Conservation (phyloP, 2,329 filamentous ascomycete genomes). For the Karstenula rhodostoma region DNA sequence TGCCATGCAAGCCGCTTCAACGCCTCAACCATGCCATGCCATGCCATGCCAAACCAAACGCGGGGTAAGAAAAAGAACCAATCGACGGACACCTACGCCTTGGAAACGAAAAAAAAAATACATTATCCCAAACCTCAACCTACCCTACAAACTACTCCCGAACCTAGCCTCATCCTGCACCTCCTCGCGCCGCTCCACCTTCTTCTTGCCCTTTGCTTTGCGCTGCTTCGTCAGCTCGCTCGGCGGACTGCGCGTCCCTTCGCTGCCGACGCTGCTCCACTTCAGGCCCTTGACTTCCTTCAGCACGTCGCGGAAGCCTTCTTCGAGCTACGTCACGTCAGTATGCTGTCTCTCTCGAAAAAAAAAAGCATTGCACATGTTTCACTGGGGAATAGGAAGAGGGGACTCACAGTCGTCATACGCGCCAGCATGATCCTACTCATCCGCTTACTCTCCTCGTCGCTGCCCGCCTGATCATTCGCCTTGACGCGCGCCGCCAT, state of each 20-base stretch:
- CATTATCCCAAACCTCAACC: too few species aligned
- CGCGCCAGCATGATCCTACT: constrained; percentile 82
- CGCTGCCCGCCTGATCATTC: constrained; percentile 32
- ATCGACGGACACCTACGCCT: too few species aligned
- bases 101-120: too few species aligned
- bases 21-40: too few species aligned
- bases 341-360: background rate
- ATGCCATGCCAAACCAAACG: too few species aligned
- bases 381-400: background rate
- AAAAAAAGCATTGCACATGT: too few species aligned
- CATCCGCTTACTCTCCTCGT: constrained; percentile 53
- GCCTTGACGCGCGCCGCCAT: constrained; percentile 42
- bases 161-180: constrained; percentile 28
- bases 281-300: constrained; percentile 76
- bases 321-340: constrained; percentile 68
- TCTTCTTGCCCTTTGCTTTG: constrained; percentile 41
- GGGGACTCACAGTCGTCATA: constrained; percentile 71
- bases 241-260: constrained; percentile 38
- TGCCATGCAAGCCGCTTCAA: too few species aligned
- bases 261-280: constrained; percentile 45
- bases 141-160: constrained; percentile 42
- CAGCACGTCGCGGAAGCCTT: constrained; percentile 87
- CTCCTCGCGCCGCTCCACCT: constrained; percentile 26
- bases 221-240: constrained; percentile 37
- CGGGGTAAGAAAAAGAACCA: too few species aligned